Percentiles rank a stretch among this genome's conserved stretches.
These are phyloP conservation scores for Barnettozyma wickerhamii DNA, from an alignment of 805 yeast genomes.

Conservation along the genomic window DNA sequence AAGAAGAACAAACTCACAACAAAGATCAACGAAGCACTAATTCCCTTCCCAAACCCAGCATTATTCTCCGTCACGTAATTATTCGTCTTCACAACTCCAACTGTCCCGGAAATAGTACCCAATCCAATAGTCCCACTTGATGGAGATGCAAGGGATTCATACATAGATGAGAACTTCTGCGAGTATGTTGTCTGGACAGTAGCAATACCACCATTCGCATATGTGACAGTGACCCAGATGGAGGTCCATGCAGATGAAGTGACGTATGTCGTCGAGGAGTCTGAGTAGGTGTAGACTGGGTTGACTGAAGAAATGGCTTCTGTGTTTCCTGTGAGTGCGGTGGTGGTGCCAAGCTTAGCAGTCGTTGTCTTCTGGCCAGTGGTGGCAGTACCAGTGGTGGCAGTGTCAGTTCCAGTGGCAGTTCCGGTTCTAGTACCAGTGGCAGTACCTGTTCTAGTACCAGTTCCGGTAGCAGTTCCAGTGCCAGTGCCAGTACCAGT, in stretches of 20 bases:
- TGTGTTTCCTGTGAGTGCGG: slow-evolving; percentile 15
- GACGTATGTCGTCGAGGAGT: slow-evolving; percentile 26
- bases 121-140: slow-evolving; percentile 71
- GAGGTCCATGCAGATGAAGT: slow-evolving; percentile 30
- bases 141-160: slow-evolving; percentile 41
- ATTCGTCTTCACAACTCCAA: slow-evolving; percentile 57
- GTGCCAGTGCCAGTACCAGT: slow-evolving; percentile 8
- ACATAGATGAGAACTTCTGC: slow-evolving; percentile 49
- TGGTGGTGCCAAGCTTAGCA: slow-evolving; percentile 19
- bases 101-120: slow-evolving; percentile 66
- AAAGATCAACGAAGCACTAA: slow-evolving; percentile 3
- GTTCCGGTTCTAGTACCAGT: slow-evolving; percentile 8
- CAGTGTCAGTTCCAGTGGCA: slow-evolving; percentile 1
- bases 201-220: slow-evolving; percentile 41
- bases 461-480: slow-evolving; percentile 9
- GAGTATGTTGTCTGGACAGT: slow-evolving; percentile 46
- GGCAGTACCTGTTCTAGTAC: slow-evolving; percentile 15
- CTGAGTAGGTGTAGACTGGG: slow-evolving; percentile 27
- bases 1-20: background rate
- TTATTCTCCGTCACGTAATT: slow-evolving; percentile 18
- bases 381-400: slow-evolving; percentile 6
- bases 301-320: slow-evolving; percentile 13
- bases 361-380: slow-evolving; percentile 13
- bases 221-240: slow-evolving; percentile 50
- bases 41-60: slow-evolving; percentile 1